Conservation (phyloP, 2,329 filamentous ascomycete genomes). For the Amphichorda felina region DNA sequence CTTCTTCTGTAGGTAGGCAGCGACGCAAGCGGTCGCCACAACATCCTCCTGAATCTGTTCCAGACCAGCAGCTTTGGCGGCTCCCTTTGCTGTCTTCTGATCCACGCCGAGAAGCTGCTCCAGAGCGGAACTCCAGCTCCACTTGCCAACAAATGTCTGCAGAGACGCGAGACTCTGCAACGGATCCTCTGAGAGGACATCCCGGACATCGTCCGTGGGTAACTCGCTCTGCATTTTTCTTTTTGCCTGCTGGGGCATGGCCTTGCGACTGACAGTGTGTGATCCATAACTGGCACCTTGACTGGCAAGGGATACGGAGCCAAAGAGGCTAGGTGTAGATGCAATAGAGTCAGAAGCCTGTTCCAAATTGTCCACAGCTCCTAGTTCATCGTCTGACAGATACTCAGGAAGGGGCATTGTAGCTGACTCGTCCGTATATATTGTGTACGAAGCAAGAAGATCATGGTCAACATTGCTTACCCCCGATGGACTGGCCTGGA, state of each 20-base stretch:
- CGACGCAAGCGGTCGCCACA: conserved; percentile 16
- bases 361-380: too few species aligned
- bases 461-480: too few species aligned
- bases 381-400: too few species aligned
- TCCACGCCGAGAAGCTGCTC: conserved; percentile 12
- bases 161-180: conserved; percentile 31
- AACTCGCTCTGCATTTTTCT: not conserved
- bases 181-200: too few species aligned
- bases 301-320: too few species aligned
- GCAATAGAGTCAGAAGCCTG: not conserved
- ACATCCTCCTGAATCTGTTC: conserved; percentile 6
- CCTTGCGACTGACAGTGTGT: not conserved
- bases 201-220: not conserved
- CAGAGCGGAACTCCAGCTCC: conserved; percentile 17
- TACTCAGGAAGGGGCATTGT: too few species aligned
- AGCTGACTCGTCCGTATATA: too few species aligned
- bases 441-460: too few species aligned
- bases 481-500: too few species aligned
- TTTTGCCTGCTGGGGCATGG: not conserved
- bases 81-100: not conserved
- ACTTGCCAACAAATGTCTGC: conserved; percentile 29
- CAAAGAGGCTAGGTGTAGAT: not conserved
- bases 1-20: conserved; percentile 28
- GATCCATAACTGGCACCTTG: not conserved
- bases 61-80: conserved; percentile 3